A percentile compares a stretch with the other conserved stretches of the same genome.
Conservation (phyloP, 441 rosid species). For the Arabidopsis lyrata region DNA sequence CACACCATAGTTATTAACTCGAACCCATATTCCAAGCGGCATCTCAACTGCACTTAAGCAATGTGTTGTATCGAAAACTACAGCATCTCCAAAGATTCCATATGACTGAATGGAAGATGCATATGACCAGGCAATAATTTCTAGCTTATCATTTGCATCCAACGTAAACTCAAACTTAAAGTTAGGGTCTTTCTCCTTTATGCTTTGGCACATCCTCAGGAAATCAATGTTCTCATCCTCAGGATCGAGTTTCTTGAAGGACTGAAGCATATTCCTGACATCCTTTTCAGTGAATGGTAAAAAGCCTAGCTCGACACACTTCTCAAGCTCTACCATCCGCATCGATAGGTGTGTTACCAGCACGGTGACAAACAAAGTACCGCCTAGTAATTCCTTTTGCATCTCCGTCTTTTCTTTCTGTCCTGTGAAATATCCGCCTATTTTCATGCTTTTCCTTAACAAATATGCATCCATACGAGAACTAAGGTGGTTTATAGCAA, state of each 20-base stretch:
- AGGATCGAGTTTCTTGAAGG: slow-evolving; percentile 81
- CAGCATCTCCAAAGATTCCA: slow-evolving; percentile 92
- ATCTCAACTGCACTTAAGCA: slow-evolving; percentile 87
- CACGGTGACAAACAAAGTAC: too few species aligned
- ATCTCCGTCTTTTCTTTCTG: too few species aligned
- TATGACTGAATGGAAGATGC: slow-evolving; percentile 87
- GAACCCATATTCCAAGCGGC: slow-evolving; percentile 97
- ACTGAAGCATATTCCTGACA: slow-evolving; percentile 94
- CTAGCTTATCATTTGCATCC: slow-evolving; percentile 75
- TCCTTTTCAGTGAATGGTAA: slow-evolving; percentile 96
- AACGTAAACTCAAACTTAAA: slow-evolving; percentile 81
- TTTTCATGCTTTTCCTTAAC: too few species aligned
- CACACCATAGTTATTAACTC: slow-evolving; percentile 92
- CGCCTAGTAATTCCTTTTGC: too few species aligned
- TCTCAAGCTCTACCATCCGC: slow-evolving; percentile 80
- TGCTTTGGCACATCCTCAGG: slow-evolving; percentile 87
- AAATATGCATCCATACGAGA: too few species aligned
- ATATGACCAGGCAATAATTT: slow-evolving; percentile 96
- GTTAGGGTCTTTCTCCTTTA: slow-evolving; percentile 90
- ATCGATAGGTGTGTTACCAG: too few species aligned
- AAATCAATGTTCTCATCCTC: slow-evolving; percentile 92
- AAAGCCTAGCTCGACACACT: slow-evolving; percentile 92
- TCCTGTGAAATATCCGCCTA: too few species aligned
- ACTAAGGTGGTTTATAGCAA: too few species aligned
- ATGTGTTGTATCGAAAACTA: slow-evolving; percentile 94